A percentile compares a stretch with the other conserved stretches of the same genome.
These are phyloP conservation scores for Bertia moriformis DNA, from an alignment of 2,329 filamentous ascomycete species.

Conservation along the genomic window DNA sequence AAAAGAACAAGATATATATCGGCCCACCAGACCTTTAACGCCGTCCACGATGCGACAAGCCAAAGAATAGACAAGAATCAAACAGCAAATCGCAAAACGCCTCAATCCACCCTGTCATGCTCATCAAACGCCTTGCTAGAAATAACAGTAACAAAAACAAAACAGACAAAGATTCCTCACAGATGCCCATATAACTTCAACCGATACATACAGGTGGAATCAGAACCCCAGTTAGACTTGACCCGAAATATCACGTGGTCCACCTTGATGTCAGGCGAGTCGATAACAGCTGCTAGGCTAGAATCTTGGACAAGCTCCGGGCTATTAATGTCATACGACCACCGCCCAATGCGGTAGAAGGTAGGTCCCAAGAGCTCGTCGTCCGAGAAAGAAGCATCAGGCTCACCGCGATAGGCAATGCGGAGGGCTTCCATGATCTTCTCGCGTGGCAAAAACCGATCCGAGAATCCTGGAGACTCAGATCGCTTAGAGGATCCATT, in stretches of 20 bases:
- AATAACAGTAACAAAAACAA: too few relatives aligned
- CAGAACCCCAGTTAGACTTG: not conserved
- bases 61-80: too few relatives aligned
- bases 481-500: not conserved
- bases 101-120: too few relatives aligned
- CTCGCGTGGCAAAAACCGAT: not conserved
- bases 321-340: not conserved
- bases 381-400: not conserved
- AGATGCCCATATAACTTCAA: not conserved
- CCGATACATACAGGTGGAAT: not conserved
- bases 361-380: not conserved
- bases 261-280: not conserved
- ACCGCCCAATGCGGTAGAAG: not conserved
- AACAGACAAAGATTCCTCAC: too few relatives aligned
- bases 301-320: not conserved
- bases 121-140: too few relatives aligned
- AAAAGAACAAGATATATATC: too few relatives aligned
- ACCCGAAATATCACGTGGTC: not conserved
- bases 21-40: too few relatives aligned
- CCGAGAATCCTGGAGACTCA: not conserved
- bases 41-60: too few relatives aligned
- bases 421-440: not conserved
- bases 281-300: not conserved
- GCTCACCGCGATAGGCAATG: not conserved
- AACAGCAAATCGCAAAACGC: too few relatives aligned